Evolutionary conservation across 495 filamentous ascomycete species (phyloP), one percentile per base, ranked within the genome.

Genomic region (Talaromyces thailandensis): DNA sequence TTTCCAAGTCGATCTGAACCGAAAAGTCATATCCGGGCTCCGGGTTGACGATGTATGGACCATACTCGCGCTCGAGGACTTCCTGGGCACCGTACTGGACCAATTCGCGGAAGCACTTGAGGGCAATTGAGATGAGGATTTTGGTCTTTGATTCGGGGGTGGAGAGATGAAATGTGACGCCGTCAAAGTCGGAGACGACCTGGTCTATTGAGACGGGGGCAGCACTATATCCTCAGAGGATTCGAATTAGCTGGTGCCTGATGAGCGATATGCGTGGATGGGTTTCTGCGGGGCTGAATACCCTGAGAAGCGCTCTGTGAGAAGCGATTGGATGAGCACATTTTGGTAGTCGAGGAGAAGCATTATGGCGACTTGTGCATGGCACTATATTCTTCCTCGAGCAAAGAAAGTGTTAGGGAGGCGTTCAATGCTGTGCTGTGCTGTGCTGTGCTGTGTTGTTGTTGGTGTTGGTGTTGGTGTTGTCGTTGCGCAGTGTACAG

Each of bases 301-400:
- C 92, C 91, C 91, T 48, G 89, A 87, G 77, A 98, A 93, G 66
- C 94, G 89, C 79, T 99, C 94, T 63, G 88, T 95, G 65, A 99
- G 86, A 67, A 98, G 85, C 61, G 92, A 89, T 78, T 96, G 91
- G 71, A 99, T 96, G 69, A 98, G 82, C 62, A 95, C 92, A 77
- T 99, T 99, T 72, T 98, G 94, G 73, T 99, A 99, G 73, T 99
- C 94, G 68, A 99, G 87, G 70, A 98, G 88, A 76, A 98, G 85
- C 94, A 97, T 97, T 66, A 68, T 86, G 76, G 61, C 57, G 66
- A 35, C n/a, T 9, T 43, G 23, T 18, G 64, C 55, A 68, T 62
- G 24, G 6, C 62, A 63, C 62, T 31, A 11, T 48, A 26, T 32
- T 23, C 40, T 52, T 28, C 23, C 57, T 12, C 21, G 18, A 23